A percentile compares a stretch with the other conserved stretches of the same genome.
Conservation (phyloP, 495 filamentous ascomycete species). For the Neurospora pannonica region DNA sequence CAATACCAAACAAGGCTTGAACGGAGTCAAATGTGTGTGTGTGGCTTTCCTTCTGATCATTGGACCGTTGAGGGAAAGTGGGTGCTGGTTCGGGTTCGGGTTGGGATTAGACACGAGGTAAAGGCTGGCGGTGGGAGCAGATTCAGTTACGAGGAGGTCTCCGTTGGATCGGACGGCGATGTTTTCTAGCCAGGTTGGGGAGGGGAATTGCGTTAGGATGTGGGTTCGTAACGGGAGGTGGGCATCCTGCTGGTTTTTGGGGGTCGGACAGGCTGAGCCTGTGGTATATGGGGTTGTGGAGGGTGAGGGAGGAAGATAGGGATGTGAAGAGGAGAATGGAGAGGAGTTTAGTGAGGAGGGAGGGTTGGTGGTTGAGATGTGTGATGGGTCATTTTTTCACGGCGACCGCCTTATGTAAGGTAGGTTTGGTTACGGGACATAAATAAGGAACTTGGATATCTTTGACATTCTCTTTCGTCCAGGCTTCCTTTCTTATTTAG, state of each 20-base stretch:
- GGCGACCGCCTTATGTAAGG: too few relatives aligned
- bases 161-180: slow-evolving; percentile 28
- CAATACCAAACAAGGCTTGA: not conserved
- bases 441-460: too few relatives aligned
- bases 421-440: too few relatives aligned
- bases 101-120: not conserved
- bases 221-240: not conserved
- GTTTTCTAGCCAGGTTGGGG: slow-evolving; percentile 30
- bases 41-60: not conserved
- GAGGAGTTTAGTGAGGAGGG: not conserved
- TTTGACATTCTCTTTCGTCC: too few relatives aligned
- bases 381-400: not conserved
- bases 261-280: not conserved
- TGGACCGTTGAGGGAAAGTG: not conserved
- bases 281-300: too few relatives aligned
- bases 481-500: too few relatives aligned
- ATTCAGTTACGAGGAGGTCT: slow-evolving; percentile 25
- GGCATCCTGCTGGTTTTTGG: not conserved
- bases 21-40: not conserved
- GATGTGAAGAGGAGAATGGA: not conserved
- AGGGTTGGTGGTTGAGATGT: not conserved
- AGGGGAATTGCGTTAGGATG: slow-evolving; percentile 19
- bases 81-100: not conserved
- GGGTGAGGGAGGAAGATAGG: not conserved
- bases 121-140: slow-evolving; percentile 10